Conservation (phyloP, 495 filamentous ascomycete species). For the Talaromyces ruber region DNA sequence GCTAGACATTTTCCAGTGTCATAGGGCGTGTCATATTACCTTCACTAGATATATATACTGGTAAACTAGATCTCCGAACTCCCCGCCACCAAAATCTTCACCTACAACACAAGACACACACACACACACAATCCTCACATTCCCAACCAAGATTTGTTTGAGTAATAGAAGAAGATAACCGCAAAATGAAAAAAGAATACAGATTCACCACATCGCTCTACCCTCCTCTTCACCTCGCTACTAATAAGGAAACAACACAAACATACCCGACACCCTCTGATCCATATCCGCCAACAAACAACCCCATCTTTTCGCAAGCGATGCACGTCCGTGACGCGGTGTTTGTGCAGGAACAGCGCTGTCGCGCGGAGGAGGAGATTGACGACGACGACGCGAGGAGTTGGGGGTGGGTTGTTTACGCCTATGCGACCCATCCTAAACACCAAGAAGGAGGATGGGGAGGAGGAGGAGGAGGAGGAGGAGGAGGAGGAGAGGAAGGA, state of each 20-base stretch:
- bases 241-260: not conserved
- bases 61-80: too few species aligned
- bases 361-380: slow-evolving; percentile 59
- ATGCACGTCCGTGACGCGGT: slow-evolving; percentile 70
- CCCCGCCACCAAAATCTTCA: too few species aligned
- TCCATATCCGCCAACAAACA: slow-evolving; percentile 26
- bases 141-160: too few species aligned
- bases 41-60: too few species aligned
- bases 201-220: slow-evolving; percentile 14
- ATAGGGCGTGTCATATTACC: not conserved
- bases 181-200: not conserved
- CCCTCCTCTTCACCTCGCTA: slow-evolving; percentile 10
- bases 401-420: slow-evolving; percentile 79
- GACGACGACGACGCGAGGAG: slow-evolving; percentile 70
- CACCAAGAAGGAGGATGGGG: slow-evolving; percentile 5
- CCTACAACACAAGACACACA: too few species aligned
- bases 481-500: slow-evolving; percentile 5
- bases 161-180: too few species aligned
- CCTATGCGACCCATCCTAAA: slow-evolving; percentile 22
- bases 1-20: not conserved
- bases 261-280: slow-evolving; percentile 15
- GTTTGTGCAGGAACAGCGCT: slow-evolving; percentile 68
- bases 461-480: slow-evolving; percentile 2
- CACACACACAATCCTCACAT: too few species aligned
- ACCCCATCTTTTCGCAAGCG: slow-evolving; percentile 61